Base-by-base conservation (phyloP, 768 basidiomycete species). In the Trametes elegans region DNA sequence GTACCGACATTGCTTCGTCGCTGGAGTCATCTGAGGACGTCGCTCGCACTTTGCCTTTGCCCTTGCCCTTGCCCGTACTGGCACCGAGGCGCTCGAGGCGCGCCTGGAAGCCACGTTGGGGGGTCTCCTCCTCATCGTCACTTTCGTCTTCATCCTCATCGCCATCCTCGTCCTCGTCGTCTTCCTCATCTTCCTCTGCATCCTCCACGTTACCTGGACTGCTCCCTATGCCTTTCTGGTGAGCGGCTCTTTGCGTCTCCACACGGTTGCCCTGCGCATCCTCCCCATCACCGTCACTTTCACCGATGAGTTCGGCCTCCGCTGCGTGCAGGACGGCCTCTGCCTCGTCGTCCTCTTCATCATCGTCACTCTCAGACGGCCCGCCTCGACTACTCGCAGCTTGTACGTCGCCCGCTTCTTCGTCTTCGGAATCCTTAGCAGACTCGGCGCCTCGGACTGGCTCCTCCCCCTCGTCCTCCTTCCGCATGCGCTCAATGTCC, bases 401-500 rank as follows among this genome's bases (percentile, higher is more conserved):
- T 23, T 34, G 18, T 3, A 32, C 27, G 10, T 45, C 40, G 9
- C 16, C 21, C 21, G 41, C 51, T 5, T 45, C 46, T 14, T 48
- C 54, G 7, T 45, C 51, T 7, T n/a, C n/a, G n/a, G n/a, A n/a
- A n/a, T n/a, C n/a, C n/a, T n/a, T n/a, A n/a, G 42, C 53, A n/a
- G 47, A 59, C 55, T 50, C 56, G 7, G 45, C 32, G 5, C 36
- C 52, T 9, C 49, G 45, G 16, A 21, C 31, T n/a, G 21, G 39
- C 55, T 35, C 29, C 16, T 62, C 66, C n/a, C n/a, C n/a, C 46
- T 60, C 65, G 14, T 66, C 66, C 60, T 85, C 83, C 35, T 34
- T 53, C 47, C 59, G 65, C 65, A 85, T 79, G 59, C 66, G 69
- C 52, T 74, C 75, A 48, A 71, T 76, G 66, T 87, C 85, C 41